A percentile compares a stretch with the other conserved stretches of the same genome.
Evolutionary conservation across 768 basidiomycete genomes (phyloP).

Genomic region (Ramaria rubella): DNA sequence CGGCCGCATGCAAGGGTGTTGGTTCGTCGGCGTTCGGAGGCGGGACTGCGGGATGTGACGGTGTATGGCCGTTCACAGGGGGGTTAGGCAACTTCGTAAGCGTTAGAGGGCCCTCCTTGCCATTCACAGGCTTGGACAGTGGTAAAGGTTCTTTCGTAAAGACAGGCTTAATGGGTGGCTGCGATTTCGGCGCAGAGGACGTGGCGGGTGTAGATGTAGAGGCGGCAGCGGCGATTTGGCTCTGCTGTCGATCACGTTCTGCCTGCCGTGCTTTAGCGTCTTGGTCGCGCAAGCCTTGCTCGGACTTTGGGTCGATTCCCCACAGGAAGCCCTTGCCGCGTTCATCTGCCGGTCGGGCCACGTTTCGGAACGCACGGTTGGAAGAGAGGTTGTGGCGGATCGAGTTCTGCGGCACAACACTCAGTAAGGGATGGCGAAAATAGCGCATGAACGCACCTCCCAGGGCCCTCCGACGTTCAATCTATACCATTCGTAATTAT

Average conservation of each 20-base stretch:
- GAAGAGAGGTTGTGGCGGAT: slow-evolving; percentile 94
- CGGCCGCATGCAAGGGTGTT: slow-evolving; percentile 6
- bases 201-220: not conserved
- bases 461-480: slow-evolving; percentile 78
- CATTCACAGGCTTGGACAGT: not conserved
- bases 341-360: slow-evolving; percentile 78
- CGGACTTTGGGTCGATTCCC: slow-evolving; percentile 75
- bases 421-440: slow-evolving; percentile 10
- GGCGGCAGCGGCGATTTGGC: not conserved
- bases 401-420: slow-evolving; percentile 57
- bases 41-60: slow-evolving; percentile 10
- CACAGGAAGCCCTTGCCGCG: slow-evolving; percentile 91
- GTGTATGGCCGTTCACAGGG: not conserved
- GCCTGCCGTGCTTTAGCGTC: slow-evolving; percentile 42
- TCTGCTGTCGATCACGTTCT: slow-evolving; percentile 4
- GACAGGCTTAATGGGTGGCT: slow-evolving; percentile 3
- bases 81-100: not conserved
- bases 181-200: not conserved
- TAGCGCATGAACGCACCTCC: slow-evolving; percentile 56
- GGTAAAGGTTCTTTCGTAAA: slow-evolving; percentile 6
- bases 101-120: not conserved
- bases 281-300: slow-evolving; percentile 64
- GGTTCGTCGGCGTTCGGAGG: slow-evolving; percentile 9
- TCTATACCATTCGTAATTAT: slow-evolving; percentile 84
- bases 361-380: slow-evolving; percentile 84